These are phyloP conservation scores for Xylariaceae sp. DNA, from an alignment of 2,329 filamentous ascomycete species.

Conservation along the genomic window DNA sequence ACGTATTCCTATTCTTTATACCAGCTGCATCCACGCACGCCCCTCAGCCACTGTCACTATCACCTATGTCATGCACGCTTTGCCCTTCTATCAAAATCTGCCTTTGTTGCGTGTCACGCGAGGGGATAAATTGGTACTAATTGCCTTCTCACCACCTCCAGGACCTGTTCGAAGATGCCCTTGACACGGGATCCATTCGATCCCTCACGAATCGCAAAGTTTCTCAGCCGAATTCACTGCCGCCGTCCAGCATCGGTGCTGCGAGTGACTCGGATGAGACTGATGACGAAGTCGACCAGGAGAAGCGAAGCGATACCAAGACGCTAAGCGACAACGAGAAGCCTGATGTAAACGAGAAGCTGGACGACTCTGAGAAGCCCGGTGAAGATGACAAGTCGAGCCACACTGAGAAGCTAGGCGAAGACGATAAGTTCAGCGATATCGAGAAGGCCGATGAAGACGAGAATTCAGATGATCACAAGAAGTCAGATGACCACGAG, in stretches of 20 bases:
- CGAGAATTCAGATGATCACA: not conserved
- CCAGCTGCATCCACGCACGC: constrained; percentile 8
- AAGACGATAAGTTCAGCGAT: too few relatives aligned
- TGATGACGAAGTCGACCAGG: constrained; percentile 13
- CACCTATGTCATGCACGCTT: constrained; percentile 14
- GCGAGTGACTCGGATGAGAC: constrained; percentile 18
- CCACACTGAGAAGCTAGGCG: too few relatives aligned
- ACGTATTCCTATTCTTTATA: constrained; percentile 22
- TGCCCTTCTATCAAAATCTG: not conserved
- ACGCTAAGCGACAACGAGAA: too few relatives aligned
- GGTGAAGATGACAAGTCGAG: too few relatives aligned
- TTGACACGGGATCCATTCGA: constrained; percentile 58
- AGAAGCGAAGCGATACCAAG: not conserved
- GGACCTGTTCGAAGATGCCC: constrained; percentile 81
- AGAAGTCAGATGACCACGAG: constrained; percentile 21
- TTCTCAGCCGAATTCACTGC: constrained; percentile 34
- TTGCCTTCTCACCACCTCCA: constrained; percentile 31
- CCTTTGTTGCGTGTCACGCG: constrained; percentile 1
- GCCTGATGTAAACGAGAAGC: too few relatives aligned
- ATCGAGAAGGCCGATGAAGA: not conserved
- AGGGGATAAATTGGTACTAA: constrained; percentile 15
- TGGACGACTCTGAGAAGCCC: too few relatives aligned
- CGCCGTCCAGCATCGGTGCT: constrained; percentile 27
- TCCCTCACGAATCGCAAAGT: constrained; percentile 54
- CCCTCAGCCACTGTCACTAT: constrained; percentile 1